A percentile compares a stretch with the other conserved stretches of the same genome.
Evolutionary conservation across 2,329 filamentous ascomycete species (phyloP).

Genomic region (Calonectria ilicicola): DNA sequence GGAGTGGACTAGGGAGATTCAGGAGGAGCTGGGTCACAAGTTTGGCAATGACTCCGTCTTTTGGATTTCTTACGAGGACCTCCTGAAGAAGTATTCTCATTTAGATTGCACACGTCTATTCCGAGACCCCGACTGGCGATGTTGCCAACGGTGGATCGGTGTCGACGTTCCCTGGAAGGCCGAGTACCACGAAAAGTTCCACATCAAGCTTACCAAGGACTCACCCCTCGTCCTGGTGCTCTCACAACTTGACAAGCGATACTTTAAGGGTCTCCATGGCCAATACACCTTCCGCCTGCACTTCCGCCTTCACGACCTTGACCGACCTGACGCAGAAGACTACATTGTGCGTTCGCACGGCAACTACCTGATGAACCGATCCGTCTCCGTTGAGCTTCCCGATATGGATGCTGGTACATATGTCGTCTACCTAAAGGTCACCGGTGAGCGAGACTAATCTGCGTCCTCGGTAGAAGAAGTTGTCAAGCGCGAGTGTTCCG

Average conservation of each 20-base stretch:
- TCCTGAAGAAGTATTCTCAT: conserved; percentile 71
- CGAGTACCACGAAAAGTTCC: conserved; percentile 72
- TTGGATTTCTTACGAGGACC: conserved; percentile 73
- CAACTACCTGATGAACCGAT: conserved; percentile 69
- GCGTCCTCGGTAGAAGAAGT: conserved; percentile 66
- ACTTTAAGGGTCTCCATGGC: conserved; percentile 71
- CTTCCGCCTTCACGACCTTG: conserved; percentile 62
- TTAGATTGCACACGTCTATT: conserved; percentile 74
- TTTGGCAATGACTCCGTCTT: conserved; percentile 74
- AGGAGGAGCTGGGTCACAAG: conserved; percentile 67
- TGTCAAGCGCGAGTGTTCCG: conserved; percentile 62
- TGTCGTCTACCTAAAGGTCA: conserved; percentile 67
- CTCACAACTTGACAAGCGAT: conserved; percentile 71
- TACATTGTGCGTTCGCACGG: conserved; percentile 71
- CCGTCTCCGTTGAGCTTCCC: conserved; percentile 68
- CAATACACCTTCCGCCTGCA: conserved; percentile 66
- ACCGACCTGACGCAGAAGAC: conserved; percentile 64
- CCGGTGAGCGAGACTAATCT: conserved; percentile 59
- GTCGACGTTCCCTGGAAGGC: conserved; percentile 72
- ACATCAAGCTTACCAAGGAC: conserved; percentile 66
- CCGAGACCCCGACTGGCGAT: conserved; percentile 67
- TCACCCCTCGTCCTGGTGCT: conserved; percentile 71
- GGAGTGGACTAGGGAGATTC: conserved; percentile 70
- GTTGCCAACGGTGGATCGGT: conserved; percentile 70
- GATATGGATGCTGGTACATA: conserved; percentile 69